Evolutionary conservation across 768 basidiomycete genomes (phyloP), one percentile per base, ranked within the genome.

Genomic region (Termitomyces heimii): DNA sequence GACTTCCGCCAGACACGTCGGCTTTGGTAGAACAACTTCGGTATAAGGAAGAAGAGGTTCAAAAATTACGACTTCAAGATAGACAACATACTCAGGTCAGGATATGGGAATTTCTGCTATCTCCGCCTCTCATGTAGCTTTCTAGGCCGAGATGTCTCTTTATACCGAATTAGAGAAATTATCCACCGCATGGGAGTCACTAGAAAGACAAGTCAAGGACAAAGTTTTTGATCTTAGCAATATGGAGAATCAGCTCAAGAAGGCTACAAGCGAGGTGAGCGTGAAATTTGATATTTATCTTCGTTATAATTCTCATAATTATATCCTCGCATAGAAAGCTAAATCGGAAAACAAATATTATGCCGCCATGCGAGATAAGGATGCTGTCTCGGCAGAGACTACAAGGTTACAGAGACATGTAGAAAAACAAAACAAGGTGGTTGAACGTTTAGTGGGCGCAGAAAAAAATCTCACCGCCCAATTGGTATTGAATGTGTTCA

Each of bases 311-410:
- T 16, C 18, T 48, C 2, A 47, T 3, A 39, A 44, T 43, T 60
- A 43, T 57, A 35, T 43, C 42, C 56, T 47, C n/a, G 26, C 8
- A 43, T 45, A 98, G 93, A 92, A 92, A 87, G 91, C 93, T 9
- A 98, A 96, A 73, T 85, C 90, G 16, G 95, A 98, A 58, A 96
- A 94, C 75, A 98, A 95, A 70, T 98, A 84, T 67, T 98, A 86
- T 66, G 82, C 90, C 18, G 86, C 87, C 2, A 91, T 96, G 86
- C 85, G 94, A 31, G 86, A 88, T 56, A 94, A 89, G 71, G 94
- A 97, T 58, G 85, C 90, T 18, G 72, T 86, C 3, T 91, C 94
- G 32, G 75, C 75, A 1, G 91, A 94, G 67, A 80, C 85, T 46
- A 92, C 92, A 70, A 82, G 75, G 32, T 70, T 85, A 34, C 66